Evolutionary conservation across 176 grass and related monocot genomes (phyloP).

Genomic region (Olyra latifolia): DNA sequence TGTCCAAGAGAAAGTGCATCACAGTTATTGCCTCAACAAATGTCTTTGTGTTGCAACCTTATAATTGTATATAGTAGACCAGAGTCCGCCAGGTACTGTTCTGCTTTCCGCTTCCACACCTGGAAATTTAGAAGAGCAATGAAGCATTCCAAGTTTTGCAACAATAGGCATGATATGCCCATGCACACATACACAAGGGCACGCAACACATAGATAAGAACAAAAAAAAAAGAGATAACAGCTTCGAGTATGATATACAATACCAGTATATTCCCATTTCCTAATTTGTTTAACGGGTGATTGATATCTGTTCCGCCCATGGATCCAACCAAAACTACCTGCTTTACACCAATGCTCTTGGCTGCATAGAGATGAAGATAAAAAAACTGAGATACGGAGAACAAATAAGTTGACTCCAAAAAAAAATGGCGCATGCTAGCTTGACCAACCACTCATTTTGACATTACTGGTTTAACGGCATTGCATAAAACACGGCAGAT

Average conservation of each 20-base stretch:
- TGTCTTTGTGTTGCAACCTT: slow-evolving; percentile 43
- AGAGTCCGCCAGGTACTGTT: slow-evolving; percentile 85
- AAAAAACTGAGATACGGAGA: neutral
- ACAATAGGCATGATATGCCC: neutral
- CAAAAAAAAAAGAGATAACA: neutral
- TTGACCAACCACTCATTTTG: neutral
- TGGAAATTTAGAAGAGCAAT: slow-evolving; percentile 7
- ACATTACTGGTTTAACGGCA: neutral
- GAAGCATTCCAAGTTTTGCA: neutral
- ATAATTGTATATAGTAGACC: slow-evolving; percentile 89
- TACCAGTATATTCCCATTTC: slow-evolving; percentile 88
- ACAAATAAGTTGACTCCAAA: neutral
- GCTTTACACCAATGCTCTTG: slow-evolving; percentile 70
- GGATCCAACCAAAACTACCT: slow-evolving; percentile 83
- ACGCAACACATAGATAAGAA: neutral
- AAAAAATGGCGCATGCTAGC: neutral
- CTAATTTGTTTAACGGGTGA: slow-evolving; percentile 78
- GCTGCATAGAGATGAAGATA: slow-evolving; percentile 37
- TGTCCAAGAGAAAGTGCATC: neutral
- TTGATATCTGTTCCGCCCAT: slow-evolving; percentile 95
- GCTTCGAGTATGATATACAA: neutral
- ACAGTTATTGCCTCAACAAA: neutral
- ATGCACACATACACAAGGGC: neutral
- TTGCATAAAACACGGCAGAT: slow-evolving; percentile 3
- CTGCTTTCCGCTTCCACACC: slow-evolving; percentile 91